Conservation (phyloP, 228 moss, liverwort and hornwort species). For the Sphagnum magellanicum region DNA sequence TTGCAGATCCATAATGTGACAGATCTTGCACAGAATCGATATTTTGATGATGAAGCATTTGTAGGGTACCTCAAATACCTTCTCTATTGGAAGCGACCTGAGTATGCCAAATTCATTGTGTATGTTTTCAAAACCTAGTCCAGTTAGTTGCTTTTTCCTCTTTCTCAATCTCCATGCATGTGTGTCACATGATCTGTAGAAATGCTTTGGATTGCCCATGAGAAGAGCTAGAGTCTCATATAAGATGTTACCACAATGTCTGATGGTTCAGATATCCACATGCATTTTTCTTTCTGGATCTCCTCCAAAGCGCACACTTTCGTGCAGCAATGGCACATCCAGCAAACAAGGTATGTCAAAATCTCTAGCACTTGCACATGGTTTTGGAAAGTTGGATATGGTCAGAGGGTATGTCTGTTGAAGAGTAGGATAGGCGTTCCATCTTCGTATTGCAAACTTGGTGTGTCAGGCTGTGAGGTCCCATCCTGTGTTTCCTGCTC, state of each 20-base stretch:
- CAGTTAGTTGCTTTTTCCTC: background rate
- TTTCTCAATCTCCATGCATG: background rate
- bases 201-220: too few relatives aligned
- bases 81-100: conserved; percentile 71
- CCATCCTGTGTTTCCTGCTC: too few relatives aligned
- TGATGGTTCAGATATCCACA: conserved; percentile 70
- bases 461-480: too few relatives aligned
- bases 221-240: too few relatives aligned
- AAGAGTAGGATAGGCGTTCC: too few relatives aligned
- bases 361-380: background rate
- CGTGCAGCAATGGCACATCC: conserved; percentile 94
- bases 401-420: background rate
- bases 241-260: background rate
- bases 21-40: conserved; percentile 95
- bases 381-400: background rate
- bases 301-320: conserved; percentile 85
- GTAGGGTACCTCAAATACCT: conserved; percentile 88
- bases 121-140: conserved; percentile 16
- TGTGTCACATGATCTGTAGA: background rate
- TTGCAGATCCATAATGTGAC: conserved; percentile 7
- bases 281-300: conserved; percentile 79
- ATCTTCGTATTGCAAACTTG: too few relatives aligned
- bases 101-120: conserved; percentile 89
- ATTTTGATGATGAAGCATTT: conserved; percentile 86
- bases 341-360: conserved; percentile 67